Conservation (phyloP, 345 rosid genomes). For the Dovyalis caffra region DNA sequence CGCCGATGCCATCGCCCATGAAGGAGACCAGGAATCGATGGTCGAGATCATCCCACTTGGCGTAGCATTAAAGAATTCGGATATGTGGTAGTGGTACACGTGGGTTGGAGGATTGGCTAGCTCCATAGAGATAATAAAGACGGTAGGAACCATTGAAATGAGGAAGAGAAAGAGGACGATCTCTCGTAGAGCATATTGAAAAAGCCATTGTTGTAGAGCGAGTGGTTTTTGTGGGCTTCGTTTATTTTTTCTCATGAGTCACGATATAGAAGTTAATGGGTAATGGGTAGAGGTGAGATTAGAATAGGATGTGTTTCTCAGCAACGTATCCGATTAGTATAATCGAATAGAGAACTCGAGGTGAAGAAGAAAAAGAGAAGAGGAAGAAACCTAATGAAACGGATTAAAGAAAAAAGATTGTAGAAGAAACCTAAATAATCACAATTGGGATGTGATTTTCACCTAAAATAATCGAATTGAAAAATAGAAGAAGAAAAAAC, state of each 20-base stretch:
- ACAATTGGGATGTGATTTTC: too few species aligned
- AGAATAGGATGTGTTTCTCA: too few species aligned
- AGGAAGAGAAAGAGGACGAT: constrained; percentile 42
- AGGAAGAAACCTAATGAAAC: too few species aligned
- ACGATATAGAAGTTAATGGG: too few species aligned
- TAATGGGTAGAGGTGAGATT: background rate
- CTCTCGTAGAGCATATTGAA: constrained; percentile 38
- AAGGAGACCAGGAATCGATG: constrained; percentile 76
- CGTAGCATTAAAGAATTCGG: constrained; percentile 76
- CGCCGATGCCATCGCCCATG: constrained; percentile 74
- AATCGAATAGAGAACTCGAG: too few species aligned
- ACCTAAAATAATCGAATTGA: too few species aligned
- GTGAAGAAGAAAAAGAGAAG: too few species aligned
- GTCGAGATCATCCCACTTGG: constrained; percentile 78
- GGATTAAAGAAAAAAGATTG: too few species aligned
- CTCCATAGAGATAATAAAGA: constrained; percentile 61
- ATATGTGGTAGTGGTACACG: constrained; percentile 65
- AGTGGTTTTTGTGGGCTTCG: background rate
- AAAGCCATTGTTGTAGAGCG: constrained; percentile 22
- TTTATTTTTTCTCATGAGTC: too few species aligned
- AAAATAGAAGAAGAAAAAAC: too few species aligned
- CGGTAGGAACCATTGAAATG: constrained; percentile 64
- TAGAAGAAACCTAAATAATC: too few species aligned
- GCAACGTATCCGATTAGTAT: too few species aligned
- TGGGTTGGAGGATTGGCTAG: constrained; percentile 53